Conservation (phyloP, 1,284 basidiomycete genomes). For the Rhodotorula glutinis region DNA sequence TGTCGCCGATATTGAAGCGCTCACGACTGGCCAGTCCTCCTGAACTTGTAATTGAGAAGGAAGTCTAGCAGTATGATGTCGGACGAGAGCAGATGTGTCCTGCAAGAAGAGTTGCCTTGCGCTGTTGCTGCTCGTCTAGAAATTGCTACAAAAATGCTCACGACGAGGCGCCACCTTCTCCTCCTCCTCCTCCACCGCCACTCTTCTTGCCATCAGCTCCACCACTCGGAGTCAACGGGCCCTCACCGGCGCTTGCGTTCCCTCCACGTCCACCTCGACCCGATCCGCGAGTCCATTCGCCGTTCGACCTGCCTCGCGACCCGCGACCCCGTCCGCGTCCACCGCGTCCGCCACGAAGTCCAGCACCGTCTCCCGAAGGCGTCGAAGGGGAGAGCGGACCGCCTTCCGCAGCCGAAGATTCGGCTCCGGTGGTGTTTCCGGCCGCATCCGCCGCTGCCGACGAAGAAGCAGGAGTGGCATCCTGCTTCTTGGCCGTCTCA, state of each 20-base stretch:
- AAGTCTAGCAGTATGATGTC: background rate
- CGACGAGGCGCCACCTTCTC: background rate
- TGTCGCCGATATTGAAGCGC: conserved; percentile 33
- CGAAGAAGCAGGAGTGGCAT: too few relatives aligned
- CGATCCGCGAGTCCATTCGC: conserved; percentile 9
- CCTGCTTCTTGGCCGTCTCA: background rate
- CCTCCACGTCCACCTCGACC: background rate
- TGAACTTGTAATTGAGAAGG: background rate
- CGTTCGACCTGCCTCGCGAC: conserved; percentile 7
- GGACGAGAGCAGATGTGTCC: background rate
- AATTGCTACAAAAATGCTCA: background rate
- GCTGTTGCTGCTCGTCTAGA: background rate
- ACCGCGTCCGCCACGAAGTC: conserved; percentile 10
- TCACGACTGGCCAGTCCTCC: conserved; percentile 24
- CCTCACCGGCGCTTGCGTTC: background rate
- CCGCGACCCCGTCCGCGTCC: conserved; percentile 13
- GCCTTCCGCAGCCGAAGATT: background rate
- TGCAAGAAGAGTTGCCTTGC: background rate
- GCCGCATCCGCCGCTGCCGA: background rate
- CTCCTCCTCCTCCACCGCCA: conserved; percentile 6
- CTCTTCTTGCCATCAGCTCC: background rate
- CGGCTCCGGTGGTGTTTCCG: background rate
- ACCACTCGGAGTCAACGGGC: background rate
- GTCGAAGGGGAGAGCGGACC: background rate
- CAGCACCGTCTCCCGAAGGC: conserved; percentile 2